phyloP scores from a whole-genome alignment of 148 eudicot genomes.

The Bassia scoparia region DNA sequence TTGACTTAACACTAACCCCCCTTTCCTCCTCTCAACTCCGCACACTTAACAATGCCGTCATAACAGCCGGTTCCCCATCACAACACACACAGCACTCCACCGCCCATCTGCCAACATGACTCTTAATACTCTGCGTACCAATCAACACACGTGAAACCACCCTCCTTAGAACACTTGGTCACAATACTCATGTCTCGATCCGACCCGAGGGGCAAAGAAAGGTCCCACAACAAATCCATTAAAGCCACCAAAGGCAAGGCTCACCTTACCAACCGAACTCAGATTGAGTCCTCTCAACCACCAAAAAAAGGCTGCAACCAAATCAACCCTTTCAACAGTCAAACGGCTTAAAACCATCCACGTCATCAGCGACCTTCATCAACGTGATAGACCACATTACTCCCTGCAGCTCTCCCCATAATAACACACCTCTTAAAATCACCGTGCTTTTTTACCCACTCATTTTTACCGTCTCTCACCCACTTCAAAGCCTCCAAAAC shows the following conservation, averaged over 20 bases:
- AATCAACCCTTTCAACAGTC: constrained; percentile 30
- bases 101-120: constrained; percentile 23
- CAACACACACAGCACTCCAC: constrained; percentile 30
- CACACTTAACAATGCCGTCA: constrained; percentile 29
- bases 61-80: constrained; percentile 37
- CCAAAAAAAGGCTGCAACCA: constrained; percentile 40
- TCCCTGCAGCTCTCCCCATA: constrained; percentile 47
- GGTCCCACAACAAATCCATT: constrained; percentile 52
- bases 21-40: constrained; percentile 23
- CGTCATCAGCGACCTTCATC: constrained; percentile 5
- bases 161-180: constrained; percentile 21
- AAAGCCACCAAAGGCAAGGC: constrained; percentile 28
- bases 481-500: constrained; percentile 35
- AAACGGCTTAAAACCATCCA: constrained; percentile 20
- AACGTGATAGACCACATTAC: constrained; percentile 33
- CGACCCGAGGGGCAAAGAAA: constrained; percentile 42
- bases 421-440: constrained; percentile 31
- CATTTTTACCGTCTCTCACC: constrained; percentile 27
- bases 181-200: constrained; percentile 40
- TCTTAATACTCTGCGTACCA: too few relatives aligned
- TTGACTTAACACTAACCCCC: constrained; percentile 18
- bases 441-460: constrained; percentile 30
- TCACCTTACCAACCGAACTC: constrained; percentile 29
- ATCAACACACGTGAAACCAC: not conserved
- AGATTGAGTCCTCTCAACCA: constrained; percentile 35